Conservation (phyloP, 2,329 filamentous ascomycete species). For the Penicillium sp. region DNA sequence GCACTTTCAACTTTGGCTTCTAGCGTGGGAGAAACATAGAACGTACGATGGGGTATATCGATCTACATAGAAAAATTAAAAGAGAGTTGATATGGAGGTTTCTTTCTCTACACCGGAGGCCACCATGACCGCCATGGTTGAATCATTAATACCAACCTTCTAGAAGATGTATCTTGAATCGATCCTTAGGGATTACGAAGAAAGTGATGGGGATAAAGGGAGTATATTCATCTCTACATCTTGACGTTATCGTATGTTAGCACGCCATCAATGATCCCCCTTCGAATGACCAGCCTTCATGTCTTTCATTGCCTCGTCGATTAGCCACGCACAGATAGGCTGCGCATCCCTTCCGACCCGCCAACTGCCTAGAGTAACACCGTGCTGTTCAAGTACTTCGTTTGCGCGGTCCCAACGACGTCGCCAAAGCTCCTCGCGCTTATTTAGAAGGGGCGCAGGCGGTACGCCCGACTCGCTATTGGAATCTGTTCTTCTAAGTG, state of each 20-base stretch:
- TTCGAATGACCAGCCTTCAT: slow-evolving; percentile 3
- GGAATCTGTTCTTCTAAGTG: slow-evolving; percentile 8
- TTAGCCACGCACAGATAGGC: slow-evolving; percentile 44
- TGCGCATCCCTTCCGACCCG: slow-evolving; percentile 46
- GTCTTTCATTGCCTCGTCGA: slow-evolving; percentile 40
- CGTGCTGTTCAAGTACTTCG: slow-evolving; percentile 41
- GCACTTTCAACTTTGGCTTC: neutral
- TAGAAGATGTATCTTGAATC: neutral
- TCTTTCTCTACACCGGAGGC: neutral
- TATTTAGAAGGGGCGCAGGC: slow-evolving; percentile 40
- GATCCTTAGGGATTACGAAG: neutral
- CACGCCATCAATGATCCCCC: neutral
- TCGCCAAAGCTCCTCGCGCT: slow-evolving; percentile 50
- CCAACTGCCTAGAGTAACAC: slow-evolving; percentile 48
- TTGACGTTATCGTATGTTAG: neutral
- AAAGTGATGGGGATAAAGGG: neutral
- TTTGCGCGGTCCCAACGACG: slow-evolving; percentile 48
- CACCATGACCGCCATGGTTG: neutral
- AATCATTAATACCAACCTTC: neutral
- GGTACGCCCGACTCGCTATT: slow-evolving; percentile 19
- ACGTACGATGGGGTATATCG: too few relatives aligned
- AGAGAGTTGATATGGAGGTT: neutral
- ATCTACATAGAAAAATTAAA: too few relatives aligned
- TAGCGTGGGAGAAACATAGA: neutral
- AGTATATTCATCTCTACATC: neutral